A percentile compares a stretch with the other conserved stretches of the same genome.
These are phyloP conservation scores for Pestalotiopsis sp. DNA, from an alignment of 2,329 filamentous ascomycete species.

Conservation along the genomic window DNA sequence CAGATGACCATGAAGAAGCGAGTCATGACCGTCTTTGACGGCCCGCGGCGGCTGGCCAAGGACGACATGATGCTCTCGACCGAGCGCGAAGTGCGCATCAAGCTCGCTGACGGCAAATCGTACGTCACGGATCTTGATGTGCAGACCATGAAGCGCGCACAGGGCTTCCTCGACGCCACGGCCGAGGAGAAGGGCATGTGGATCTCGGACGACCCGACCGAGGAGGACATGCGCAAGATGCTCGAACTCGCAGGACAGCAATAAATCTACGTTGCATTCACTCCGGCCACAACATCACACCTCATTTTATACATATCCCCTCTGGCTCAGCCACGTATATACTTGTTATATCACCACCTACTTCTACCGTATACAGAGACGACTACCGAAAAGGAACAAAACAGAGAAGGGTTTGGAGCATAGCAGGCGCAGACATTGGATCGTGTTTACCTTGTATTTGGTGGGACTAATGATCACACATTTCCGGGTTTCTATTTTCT, in stretches of 20 bases:
- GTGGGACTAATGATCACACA: conserved; percentile 22
- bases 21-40: conserved; percentile 90
- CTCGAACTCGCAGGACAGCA: conserved; percentile 47
- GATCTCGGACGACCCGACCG: conserved; percentile 72
- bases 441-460: conserved; percentile 7
- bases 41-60: conserved; percentile 85
- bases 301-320: conserved; percentile 2
- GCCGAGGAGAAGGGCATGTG: conserved; percentile 87
- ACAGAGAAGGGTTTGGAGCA: conserved; percentile 22
- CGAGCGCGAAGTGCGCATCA: conserved; percentile 89
- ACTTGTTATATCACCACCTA: conserved; percentile 18
- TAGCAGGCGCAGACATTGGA: conserved; percentile 27
- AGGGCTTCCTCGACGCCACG: conserved; percentile 78
- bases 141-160: conserved; percentile 84
- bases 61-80: conserved; percentile 99
- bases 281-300: neutral
- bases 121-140: conserved; percentile 95
- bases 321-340: conserved; percentile 12
- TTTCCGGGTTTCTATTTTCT: conserved; percentile 2
- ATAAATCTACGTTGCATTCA: conserved; percentile 15
- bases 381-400: conserved; percentile 18
- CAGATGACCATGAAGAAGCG: conserved; percentile 99
- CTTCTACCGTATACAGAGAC: conserved; percentile 10
- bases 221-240: conserved; percentile 63
- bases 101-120: conserved; percentile 71